phyloP scores from a whole-genome alignment of 257 asterid genomes.

The Vinca minor region DNA sequence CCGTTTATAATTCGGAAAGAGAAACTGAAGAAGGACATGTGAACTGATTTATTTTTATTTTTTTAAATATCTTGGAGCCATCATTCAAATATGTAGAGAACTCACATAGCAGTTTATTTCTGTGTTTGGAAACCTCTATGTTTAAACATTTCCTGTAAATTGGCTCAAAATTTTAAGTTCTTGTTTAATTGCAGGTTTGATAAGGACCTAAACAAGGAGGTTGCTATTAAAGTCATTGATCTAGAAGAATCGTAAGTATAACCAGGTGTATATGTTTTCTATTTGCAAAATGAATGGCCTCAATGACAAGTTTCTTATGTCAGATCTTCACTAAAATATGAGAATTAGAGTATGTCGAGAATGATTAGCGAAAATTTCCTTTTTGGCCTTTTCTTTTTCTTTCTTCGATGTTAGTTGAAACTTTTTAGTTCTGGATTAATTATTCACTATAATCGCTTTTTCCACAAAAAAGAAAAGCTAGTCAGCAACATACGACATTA shows the following conservation, averaged over 20 bases:
- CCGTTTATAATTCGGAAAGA: background rate
- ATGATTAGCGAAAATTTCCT: background rate
- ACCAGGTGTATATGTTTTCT: background rate
- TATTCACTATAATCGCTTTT: background rate
- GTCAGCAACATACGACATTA: background rate
- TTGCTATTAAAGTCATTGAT: conserved; percentile 97
- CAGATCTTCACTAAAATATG: background rate
- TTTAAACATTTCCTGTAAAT: background rate
- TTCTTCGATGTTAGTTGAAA: background rate
- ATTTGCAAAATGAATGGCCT: conserved; percentile 6
- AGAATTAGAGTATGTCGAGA: background rate
- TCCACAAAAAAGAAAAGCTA: background rate
- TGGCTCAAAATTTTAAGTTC: conserved; percentile 1
- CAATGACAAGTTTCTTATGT: background rate
- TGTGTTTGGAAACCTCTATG: background rate
- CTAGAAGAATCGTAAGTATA: conserved; percentile 97
- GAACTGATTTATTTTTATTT: too few relatives aligned
- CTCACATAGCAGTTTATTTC: background rate
- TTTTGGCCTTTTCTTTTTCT: background rate
- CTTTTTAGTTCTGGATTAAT: background rate
- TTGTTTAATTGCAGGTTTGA: conserved; percentile 69
- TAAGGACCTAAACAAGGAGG: conserved; percentile 81
- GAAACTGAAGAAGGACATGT: background rate
- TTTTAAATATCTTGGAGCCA: background rate
- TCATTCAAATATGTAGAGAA: background rate